phyloP scores from a whole-genome alignment of 495 filamentous ascomycete species.

The Lentithecium fluviatile region DNA sequence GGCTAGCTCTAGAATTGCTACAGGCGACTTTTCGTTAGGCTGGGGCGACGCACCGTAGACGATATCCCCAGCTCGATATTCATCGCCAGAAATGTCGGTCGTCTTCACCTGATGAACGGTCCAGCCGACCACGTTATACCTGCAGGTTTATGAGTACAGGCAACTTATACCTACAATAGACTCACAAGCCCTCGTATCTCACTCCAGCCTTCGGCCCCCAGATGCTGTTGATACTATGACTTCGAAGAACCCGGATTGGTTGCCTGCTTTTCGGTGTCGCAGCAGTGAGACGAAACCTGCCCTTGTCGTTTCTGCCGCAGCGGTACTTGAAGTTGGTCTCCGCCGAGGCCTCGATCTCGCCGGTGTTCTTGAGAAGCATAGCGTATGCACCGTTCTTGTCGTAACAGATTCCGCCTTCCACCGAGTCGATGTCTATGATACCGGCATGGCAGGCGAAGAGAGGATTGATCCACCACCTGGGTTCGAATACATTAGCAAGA shows the following conservation, averaged over 20 bases:
- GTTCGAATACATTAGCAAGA: slow-evolving; percentile 3
- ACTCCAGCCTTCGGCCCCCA: slow-evolving; percentile 43
- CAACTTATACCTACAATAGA: neutral
- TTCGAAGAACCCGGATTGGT: slow-evolving; percentile 40
- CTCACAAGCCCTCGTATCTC: slow-evolving; percentile 46
- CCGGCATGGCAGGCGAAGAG: slow-evolving; percentile 43
- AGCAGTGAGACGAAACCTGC: slow-evolving; percentile 39
- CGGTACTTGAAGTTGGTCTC: slow-evolving; percentile 38
- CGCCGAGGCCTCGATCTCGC: slow-evolving; percentile 33
- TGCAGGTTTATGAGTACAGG: slow-evolving; percentile 21
- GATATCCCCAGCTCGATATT: slow-evolving; percentile 19
- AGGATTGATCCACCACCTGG: slow-evolving; percentile 45
- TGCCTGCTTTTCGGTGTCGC: slow-evolving; percentile 33
- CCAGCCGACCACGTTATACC: slow-evolving; percentile 35
- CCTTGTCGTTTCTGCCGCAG: slow-evolving; percentile 31
- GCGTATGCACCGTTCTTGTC: slow-evolving; percentile 43
- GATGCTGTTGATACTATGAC: slow-evolving; percentile 38
- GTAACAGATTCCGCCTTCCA: slow-evolving; percentile 37
- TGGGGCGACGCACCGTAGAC: slow-evolving; percentile 18
- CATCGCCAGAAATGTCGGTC: neutral
- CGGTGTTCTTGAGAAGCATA: slow-evolving; percentile 37
- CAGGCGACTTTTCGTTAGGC: no score
- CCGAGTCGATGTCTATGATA: slow-evolving; percentile 39
- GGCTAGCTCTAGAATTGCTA: no score
- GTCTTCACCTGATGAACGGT: slow-evolving; percentile 4